Percentiles rank a stretch among this genome's conserved stretches.
Evolutionary conservation across 495 filamentous ascomycete species (phyloP).

Genomic region (Hyaloscypha variabilis): DNA sequence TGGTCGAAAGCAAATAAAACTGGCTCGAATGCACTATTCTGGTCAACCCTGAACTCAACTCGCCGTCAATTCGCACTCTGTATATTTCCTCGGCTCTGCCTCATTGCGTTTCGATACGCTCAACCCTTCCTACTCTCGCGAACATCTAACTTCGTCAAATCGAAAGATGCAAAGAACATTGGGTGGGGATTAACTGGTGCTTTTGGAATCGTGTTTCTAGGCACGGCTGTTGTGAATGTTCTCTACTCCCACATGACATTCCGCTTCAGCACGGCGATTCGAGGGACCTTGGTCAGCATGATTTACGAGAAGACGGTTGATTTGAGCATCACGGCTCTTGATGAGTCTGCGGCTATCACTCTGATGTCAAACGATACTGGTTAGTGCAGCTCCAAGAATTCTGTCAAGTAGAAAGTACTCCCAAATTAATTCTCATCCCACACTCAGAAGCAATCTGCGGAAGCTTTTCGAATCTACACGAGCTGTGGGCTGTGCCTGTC

Average conservation of each 20-base stretch:
- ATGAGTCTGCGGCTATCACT: conserved; percentile 58
- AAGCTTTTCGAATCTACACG: conserved; percentile 6
- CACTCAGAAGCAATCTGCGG: not conserved
- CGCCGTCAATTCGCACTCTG: not conserved
- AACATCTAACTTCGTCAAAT: conserved; percentile 23
- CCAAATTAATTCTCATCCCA: too few relatives aligned
- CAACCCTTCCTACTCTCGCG: conserved; percentile 63
- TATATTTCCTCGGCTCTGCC: conserved; percentile 39
- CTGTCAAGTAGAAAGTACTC: too few relatives aligned
- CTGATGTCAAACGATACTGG: conserved; percentile 54
- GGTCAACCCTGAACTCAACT: conserved; percentile 8
- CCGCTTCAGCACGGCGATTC: conserved; percentile 24
- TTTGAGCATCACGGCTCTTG: conserved; percentile 43
- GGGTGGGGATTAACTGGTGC: too few relatives aligned
- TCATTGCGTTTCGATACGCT: conserved; percentile 60
- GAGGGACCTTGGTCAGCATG: conserved; percentile 55
- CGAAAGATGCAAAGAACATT: conserved; percentile 38
- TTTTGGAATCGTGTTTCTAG: too few relatives aligned
- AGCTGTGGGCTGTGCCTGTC: conserved; percentile 16
- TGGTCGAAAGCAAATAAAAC: too few relatives aligned
- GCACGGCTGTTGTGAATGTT: too few relatives aligned
- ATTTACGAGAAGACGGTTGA: conserved; percentile 53
- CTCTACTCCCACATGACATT: too few relatives aligned
- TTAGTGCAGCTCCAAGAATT: conserved; percentile 3
- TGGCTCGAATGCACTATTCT: too few relatives aligned